Evolutionary conservation across 1,284 basidiomycete genomes (phyloP), one percentile per base, ranked within the genome.

Genomic region (Melampsora allii-populina): DNA sequence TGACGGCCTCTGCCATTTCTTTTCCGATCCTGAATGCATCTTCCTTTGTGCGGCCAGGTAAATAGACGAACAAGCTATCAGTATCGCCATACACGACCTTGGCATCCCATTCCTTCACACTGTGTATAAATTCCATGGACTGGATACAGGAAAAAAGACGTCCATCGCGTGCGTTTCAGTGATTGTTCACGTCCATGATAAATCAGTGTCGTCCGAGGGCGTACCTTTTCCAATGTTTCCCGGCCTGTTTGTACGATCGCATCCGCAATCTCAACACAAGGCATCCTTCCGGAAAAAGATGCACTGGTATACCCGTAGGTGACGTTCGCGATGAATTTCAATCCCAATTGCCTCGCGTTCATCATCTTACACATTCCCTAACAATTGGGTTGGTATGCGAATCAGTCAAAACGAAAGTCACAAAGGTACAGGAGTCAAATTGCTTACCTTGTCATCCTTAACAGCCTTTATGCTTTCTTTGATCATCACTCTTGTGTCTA

Each of bases 51-150:
- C 88, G 89, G 2, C 94, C 94, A 19, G 87, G 88, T 5, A 98
- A 84, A 77, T 92, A 89, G 82, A 98, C 86, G 81, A 98, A 98
- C 36, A 98, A 82, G 27, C 92, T 95, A 82, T 98, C 95, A 0
- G 96, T 98, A 79, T 98, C 95, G n/a, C 96, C 95, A 80, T 98
- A 98, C 5, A 98, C 92, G 5, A 97, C 91, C 78, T 88, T 86
- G 2, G 92, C 94, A 4, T 88, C 90, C 95, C 95, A 98, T 80
- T 88, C 89, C 58, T 84, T 83, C 1, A 87, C 90, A 0, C 85
- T 83, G 74, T 96, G 88, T 76, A 98, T 94, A 39, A 88, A 79
- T 59, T 86, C 85, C 77, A 97, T 92, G 0, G 95, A 93, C 91
- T 94, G 77, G 6, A 45, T 17, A 14, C 58, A 56, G 7, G 58